Evolutionary conservation across 2,329 filamentous ascomycete genomes (phyloP).

Genomic region (Talaromyces sp.): DNA sequence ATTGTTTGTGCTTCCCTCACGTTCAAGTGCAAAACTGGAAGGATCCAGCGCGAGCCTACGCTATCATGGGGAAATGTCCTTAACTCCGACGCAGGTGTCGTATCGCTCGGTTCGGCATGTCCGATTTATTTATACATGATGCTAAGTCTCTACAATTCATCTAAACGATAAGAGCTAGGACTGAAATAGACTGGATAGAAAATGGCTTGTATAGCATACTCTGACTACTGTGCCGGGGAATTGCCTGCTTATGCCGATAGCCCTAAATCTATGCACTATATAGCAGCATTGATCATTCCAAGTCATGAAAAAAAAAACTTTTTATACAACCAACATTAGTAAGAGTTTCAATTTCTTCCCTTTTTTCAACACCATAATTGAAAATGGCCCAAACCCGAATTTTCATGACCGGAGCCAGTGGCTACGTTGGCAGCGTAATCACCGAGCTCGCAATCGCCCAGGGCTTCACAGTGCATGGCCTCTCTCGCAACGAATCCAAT

Average conservation of each 20-base stretch:
- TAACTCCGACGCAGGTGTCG: not conserved
- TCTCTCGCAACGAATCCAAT: conserved; percentile 33
- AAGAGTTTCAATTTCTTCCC: too few species aligned
- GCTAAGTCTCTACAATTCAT: not conserved
- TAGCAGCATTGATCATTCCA: too few species aligned
- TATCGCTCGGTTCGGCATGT: not conserved
- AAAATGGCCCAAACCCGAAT: conserved; percentile 14
- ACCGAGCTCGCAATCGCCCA: conserved; percentile 29
- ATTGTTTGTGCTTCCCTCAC: too few species aligned
- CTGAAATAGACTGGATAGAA: not conserved
- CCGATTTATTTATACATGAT: not conserved
- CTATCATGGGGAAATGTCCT: not conserved
- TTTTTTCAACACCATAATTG: too few species aligned
- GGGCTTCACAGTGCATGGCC: conserved; percentile 38
- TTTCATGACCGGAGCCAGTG: conserved; percentile 40
- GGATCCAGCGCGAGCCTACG: too few species aligned
- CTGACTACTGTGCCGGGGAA: not conserved
- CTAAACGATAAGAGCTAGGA: not conserved
- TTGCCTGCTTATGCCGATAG: not conserved
- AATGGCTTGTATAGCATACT: not conserved
- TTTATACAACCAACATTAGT: too few species aligned
- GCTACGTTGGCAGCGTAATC: conserved; percentile 35
- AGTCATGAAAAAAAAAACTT: too few species aligned
- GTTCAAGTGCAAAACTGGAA: too few species aligned
- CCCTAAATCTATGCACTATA: not conserved